Evolutionary conservation across 202 grass and related monocot species (phyloP), one percentile per base, ranked within the genome.

Genomic region (Carex sylvatica): DNA sequence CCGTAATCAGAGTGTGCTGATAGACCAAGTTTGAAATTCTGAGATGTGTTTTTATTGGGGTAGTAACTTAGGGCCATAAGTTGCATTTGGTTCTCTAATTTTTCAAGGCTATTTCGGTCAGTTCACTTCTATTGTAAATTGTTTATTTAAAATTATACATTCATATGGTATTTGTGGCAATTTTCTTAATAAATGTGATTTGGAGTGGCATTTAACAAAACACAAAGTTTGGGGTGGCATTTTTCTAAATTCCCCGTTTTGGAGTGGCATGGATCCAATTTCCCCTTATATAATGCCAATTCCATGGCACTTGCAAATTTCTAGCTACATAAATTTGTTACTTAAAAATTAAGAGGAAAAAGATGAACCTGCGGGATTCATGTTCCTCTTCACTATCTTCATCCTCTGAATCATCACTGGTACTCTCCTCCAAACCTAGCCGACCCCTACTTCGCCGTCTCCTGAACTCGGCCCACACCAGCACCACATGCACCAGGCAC

Each of bases 401-500:
- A 14, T 65, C 76, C 73, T 79, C 84, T 67, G 86, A 54, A 88
- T 87, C 61, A 52, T 63, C 65, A 80, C 81, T 47, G 20, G 13
- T 61, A 24, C 35, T 18, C 44, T 49, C 61, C 62, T 12, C 74
- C 92, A 6, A 36, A 18, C 66, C 54, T 49, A 6, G 14, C 26
- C 23, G 72, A 4, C 8, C 12, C 65, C 54, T 78, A 33, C 36
- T 31, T 2, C 61, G 40, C 19, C 79, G 78, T 24, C 87, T 83
- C 74, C 85, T 80, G 8, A 86, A 63, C 76, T 75, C 85, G 19
- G 83, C 70, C 88, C 91, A 99, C 40, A 99, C 89, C 55, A 96
- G 85, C 47, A 52, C 89, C 10, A 99, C 96, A 73, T 99, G 96
- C 14, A 96, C 85, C 67, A 96, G 28, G 84, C 96, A 99, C 91